Evolutionary conservation across 2,329 filamentous ascomycete genomes (phyloP).

Genomic region (Phaeomoniella chlamydospora): DNA sequence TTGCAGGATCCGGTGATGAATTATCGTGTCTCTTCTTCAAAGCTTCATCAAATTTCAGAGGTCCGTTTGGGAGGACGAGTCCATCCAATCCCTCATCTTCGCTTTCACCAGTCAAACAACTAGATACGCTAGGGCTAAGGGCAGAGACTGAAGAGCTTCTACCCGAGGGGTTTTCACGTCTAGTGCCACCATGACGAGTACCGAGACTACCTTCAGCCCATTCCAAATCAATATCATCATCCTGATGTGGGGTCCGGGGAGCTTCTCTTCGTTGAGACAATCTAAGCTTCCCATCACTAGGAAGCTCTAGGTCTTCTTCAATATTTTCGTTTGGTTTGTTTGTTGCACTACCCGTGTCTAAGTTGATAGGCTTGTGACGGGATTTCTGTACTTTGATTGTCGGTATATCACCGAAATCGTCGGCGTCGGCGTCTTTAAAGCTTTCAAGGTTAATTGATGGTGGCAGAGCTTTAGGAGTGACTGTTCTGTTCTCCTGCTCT

Average conservation of each 20-base stretch:
- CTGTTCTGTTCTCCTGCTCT: conserved; percentile 15
- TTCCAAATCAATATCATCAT: conserved; percentile 66
- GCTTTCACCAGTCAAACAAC: conserved; percentile 80
- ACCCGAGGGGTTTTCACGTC: conserved; percentile 62
- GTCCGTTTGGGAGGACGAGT: conserved; percentile 70
- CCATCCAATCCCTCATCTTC: conserved; percentile 87
- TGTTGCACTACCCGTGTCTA: conserved; percentile 37
- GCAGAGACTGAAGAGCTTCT: conserved; percentile 79
- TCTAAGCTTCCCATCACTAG: conserved; percentile 46
- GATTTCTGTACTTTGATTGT: conserved; percentile 57
- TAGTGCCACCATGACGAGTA: conserved; percentile 76
- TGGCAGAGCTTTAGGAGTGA: conserved; percentile 39
- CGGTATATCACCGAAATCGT: conserved; percentile 47
- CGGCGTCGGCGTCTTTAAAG: conserved; percentile 48
- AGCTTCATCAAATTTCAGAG: conserved; percentile 68
- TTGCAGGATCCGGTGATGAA: conserved; percentile 20
- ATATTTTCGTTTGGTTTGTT: conserved; percentile 46
- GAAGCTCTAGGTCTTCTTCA: conserved; percentile 59
- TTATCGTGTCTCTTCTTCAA: conserved; percentile 54
- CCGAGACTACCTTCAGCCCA: conserved; percentile 91
- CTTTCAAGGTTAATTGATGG: conserved; percentile 41
- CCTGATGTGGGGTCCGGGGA: conserved; percentile 46
- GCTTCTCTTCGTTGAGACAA: conserved; percentile 47
- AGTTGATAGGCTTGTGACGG: conserved; percentile 36
- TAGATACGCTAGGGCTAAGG: conserved; percentile 83